Percentiles rank a stretch among this genome's conserved stretches.
Evolutionary conservation across 106 monocot species (phyloP).

Genomic region (Xerophyta viscosa): DNA sequence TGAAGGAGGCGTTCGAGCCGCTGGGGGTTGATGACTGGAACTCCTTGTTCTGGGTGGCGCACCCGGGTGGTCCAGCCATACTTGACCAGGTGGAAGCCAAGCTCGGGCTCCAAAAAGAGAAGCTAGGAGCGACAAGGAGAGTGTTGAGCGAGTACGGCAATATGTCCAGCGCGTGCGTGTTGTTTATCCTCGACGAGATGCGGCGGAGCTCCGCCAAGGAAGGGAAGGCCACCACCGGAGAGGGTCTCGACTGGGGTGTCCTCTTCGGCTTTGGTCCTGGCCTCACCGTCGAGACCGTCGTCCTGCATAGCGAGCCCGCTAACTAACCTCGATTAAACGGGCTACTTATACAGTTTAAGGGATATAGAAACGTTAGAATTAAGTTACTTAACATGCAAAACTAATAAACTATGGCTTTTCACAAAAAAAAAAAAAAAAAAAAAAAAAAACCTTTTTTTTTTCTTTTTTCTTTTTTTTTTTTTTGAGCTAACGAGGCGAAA

Average conservation of each 20-base stretch:
- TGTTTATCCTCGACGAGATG: constrained; percentile 58
- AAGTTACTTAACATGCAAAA: too few relatives aligned
- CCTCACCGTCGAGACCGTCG: constrained; percentile 2
- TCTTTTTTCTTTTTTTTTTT: too few relatives aligned
- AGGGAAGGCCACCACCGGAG: constrained; percentile 7
- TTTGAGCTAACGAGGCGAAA: too few relatives aligned
- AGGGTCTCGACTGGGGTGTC: constrained; percentile 7
- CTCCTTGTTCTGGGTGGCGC: constrained; percentile 38
- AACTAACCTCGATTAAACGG: too few relatives aligned
- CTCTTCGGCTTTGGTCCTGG: constrained; percentile 7
- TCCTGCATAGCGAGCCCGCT: constrained; percentile 1
- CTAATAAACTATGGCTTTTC: too few relatives aligned
- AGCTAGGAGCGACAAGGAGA: constrained; percentile 29
- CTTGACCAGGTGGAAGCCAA: constrained; percentile 46
- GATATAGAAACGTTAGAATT: too few relatives aligned
- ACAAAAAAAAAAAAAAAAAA: too few relatives aligned
- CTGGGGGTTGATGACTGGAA: constrained; percentile 46
- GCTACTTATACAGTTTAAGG: too few relatives aligned
- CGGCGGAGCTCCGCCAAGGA: constrained; percentile 14
- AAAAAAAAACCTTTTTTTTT: too few relatives aligned
- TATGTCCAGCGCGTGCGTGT: constrained; percentile 46
- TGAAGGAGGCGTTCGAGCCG: constrained; percentile 36
- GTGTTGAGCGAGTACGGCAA: constrained; percentile 48
- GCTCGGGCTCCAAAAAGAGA: constrained; percentile 21
- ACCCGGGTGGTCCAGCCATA: constrained; percentile 37